Conservation (phyloP, 2,329 filamentous ascomycete genomes). For the Colletotrichum chlorophyti region DNA sequence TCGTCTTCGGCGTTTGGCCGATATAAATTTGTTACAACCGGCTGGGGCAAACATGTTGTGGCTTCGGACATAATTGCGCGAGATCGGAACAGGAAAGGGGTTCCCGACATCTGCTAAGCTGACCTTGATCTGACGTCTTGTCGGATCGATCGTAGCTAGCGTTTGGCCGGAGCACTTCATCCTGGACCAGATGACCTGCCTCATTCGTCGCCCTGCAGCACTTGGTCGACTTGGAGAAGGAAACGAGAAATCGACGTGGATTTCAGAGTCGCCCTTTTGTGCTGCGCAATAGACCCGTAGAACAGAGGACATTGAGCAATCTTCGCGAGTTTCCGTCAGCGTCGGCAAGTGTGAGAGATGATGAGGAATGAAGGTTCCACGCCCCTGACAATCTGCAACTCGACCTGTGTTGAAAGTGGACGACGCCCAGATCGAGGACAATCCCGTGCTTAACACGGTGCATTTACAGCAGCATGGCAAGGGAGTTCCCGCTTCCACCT, state of each 20-base stretch:
- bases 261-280: background rate
- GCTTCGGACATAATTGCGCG: constrained; percentile 3
- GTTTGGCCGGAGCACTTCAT: background rate
- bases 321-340: too few species aligned
- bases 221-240: background rate
- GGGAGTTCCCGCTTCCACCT: background rate
- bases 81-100: background rate
- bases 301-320: background rate
- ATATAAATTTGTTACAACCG: background rate
- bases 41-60: constrained; percentile 4
- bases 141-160: background rate
- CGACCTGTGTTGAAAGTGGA: background rate
- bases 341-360: too few species aligned
- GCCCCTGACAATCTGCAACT: background rate
- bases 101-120: too few species aligned
- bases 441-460: too few species aligned
- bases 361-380: too few species aligned
- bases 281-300: background rate
- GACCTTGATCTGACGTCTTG: too few species aligned
- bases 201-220: background rate
- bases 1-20: background rate
- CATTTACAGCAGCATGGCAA: background rate
- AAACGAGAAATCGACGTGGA: background rate
- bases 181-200: constrained; percentile 1
- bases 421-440: background rate